A percentile compares a stretch with the other conserved stretches of the same genome.
phyloP scores from a whole-genome alignment of 805 yeast genomes.

The Candida rishiriensis region DNA sequence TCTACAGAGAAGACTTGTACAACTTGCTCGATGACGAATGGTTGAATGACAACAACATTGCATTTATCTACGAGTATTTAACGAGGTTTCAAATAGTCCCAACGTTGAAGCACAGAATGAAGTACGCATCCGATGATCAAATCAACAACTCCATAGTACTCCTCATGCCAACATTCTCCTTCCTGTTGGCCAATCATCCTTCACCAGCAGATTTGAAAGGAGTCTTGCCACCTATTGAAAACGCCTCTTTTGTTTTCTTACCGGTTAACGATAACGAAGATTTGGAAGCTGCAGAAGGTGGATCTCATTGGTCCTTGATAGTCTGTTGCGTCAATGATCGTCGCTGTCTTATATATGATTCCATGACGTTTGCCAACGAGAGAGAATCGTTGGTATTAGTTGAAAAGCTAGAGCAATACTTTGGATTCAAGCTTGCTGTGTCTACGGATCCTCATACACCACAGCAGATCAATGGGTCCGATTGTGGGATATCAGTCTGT shows the following conservation, averaged over 20 bases:
- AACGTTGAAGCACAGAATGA: slow-evolving; percentile 22
- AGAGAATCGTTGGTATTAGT: slow-evolving; percentile 31
- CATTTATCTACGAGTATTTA: slow-evolving; percentile 58
- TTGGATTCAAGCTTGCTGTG: slow-evolving; percentile 19
- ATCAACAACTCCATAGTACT: slow-evolving; percentile 33
- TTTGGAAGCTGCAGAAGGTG: slow-evolving; percentile 55
- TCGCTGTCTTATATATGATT: slow-evolving; percentile 54
- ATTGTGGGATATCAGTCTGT: slow-evolving; percentile 52
- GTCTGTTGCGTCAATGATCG: slow-evolving; percentile 46
- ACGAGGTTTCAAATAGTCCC: slow-evolving; percentile 31
- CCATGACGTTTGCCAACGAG: slow-evolving; percentile 44
- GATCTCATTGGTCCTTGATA: slow-evolving; percentile 74
- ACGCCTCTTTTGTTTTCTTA: slow-evolving; percentile 50
- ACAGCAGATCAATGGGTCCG: slow-evolving; percentile 62
- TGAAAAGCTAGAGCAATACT: slow-evolving; percentile 26
- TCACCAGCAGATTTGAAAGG: slow-evolving; percentile 37
- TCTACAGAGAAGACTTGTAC: slow-evolving; percentile 54
- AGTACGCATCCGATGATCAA: slow-evolving; percentile 18
- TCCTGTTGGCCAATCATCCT: slow-evolving; percentile 50
- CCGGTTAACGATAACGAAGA: slow-evolving; percentile 68
- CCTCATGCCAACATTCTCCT: slow-evolving; percentile 60
- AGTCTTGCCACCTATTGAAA: slow-evolving; percentile 41
- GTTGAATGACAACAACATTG: slow-evolving; percentile 68
- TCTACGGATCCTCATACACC: slow-evolving; percentile 34
- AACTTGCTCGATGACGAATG: slow-evolving; percentile 63